These are phyloP conservation scores for Apocynum venetum DNA, from an alignment of 257 asterid genomes.

Conservation along the genomic window DNA sequence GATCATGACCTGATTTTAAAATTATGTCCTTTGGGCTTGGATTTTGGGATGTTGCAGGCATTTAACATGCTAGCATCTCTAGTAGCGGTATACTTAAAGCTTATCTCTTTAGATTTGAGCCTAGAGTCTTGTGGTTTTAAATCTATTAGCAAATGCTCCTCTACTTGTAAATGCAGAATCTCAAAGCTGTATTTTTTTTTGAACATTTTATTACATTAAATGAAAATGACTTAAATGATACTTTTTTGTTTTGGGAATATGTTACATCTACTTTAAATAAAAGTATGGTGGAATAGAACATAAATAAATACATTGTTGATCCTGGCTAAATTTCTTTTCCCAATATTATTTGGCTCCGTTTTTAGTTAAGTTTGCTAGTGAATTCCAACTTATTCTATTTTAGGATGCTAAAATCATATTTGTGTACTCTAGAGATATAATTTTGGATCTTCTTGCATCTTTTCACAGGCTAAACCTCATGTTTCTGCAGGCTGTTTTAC, in stretches of 20 bases:
- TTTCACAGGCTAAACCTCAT: conserved; percentile 1
- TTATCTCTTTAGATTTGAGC: not conserved
- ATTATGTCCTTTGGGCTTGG: not conserved
- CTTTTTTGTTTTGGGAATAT: too few relatives aligned
- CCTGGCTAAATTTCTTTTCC: too few relatives aligned
- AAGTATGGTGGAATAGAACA: too few relatives aligned
- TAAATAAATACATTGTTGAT: too few relatives aligned
- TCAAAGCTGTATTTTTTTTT: too few relatives aligned
- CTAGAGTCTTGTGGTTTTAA: not conserved
- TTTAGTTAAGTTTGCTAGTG: not conserved
- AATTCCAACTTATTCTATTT: not conserved
- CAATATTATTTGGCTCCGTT: not conserved
- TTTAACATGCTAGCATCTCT: not conserved
- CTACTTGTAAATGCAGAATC: too few relatives aligned
- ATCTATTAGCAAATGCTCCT: not conserved
- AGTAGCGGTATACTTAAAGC: not conserved
- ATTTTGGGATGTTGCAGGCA: not conserved
- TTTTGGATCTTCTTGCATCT: not conserved
- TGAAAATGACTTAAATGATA: too few relatives aligned
- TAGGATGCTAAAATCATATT: not conserved
- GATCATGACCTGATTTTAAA: not conserved
- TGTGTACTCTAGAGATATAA: not conserved
- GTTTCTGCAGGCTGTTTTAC: conserved; percentile 55
- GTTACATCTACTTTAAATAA: too few relatives aligned
- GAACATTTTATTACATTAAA: too few relatives aligned